Evolutionary conservation across 106 monocot species (phyloP).

Genomic region (Dendrobium officinale): DNA sequence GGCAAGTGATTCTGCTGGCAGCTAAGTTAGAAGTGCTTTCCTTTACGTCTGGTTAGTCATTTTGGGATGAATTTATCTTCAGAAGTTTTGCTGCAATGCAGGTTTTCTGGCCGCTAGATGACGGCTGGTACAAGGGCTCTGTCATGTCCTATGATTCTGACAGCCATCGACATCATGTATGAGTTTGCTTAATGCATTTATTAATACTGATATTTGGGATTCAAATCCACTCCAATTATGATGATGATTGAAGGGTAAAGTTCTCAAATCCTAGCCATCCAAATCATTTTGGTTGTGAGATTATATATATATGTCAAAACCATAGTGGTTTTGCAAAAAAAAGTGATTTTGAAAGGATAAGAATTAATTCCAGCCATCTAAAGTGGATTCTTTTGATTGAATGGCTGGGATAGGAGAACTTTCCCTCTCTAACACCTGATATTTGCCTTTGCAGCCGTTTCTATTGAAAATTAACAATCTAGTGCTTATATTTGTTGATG

Average conservation of each 20-base stretch:
- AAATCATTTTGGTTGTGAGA: background rate
- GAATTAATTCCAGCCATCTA: background rate
- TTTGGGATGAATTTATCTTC: background rate
- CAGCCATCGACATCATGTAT: slow-evolving; percentile 54
- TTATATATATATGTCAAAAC: background rate
- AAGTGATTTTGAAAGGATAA: background rate
- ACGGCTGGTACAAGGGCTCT: slow-evolving; percentile 79
- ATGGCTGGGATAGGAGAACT: background rate
- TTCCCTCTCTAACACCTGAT: background rate
- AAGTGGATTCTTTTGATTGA: background rate
- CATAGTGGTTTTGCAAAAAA: background rate
- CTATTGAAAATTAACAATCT: background rate
- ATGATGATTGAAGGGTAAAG: background rate
- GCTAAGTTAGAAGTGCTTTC: background rate
- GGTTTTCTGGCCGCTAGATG: slow-evolving; percentile 97
- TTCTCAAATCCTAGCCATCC: background rate
- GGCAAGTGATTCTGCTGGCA: slow-evolving; percentile 27
- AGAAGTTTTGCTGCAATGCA: slow-evolving; percentile 18
- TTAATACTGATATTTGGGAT: background rate
- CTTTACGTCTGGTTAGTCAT: background rate
- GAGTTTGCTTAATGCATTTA: slow-evolving; percentile 3
- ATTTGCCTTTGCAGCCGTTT: background rate
- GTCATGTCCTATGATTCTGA: slow-evolving; percentile 42
- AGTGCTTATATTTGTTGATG: background rate
- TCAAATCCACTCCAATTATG: background rate